Evolutionary conservation across 1,139 yeast species (phyloP).

Genomic region (Petasospora rhodanensis): DNA sequence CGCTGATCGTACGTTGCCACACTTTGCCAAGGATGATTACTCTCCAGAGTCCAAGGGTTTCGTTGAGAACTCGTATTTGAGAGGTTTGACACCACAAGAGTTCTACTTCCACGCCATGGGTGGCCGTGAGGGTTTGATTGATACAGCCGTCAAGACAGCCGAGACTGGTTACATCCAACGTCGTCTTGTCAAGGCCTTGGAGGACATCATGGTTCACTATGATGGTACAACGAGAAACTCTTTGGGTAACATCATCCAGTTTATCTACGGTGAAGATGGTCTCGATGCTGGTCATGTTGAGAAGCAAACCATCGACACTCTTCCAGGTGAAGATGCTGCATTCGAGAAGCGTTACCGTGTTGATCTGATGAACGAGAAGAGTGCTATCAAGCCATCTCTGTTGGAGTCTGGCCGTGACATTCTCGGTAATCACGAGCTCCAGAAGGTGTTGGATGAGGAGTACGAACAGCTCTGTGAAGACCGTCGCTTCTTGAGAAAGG

Average conservation of each 20-base stretch:
- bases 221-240: constrained; percentile 99
- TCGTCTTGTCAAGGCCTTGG: constrained; percentile 96
- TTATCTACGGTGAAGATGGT: constrained; percentile 98
- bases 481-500: constrained; percentile 74
- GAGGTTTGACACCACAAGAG: constrained; percentile 98
- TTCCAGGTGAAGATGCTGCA: constrained; percentile 83
- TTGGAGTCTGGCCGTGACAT: constrained; percentile 90
- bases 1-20: constrained; percentile 93
- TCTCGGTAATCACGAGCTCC: constrained; percentile 83
- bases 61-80: constrained; percentile 92
- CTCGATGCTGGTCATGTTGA: constrained; percentile 98
- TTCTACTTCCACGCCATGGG: constrained; percentile 99
- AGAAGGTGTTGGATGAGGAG: constrained; percentile 77
- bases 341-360: constrained; percentile 84
- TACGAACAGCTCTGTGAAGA: constrained; percentile 72
- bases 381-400: constrained; percentile 62
- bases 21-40: constrained; percentile 96
- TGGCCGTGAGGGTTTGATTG: constrained; percentile 99
- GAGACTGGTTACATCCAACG: constrained; percentile 99
- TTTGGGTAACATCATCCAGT: constrained; percentile 91
- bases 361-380: constrained; percentile 72
- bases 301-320: constrained; percentile 92
- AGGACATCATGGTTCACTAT: constrained; percentile 97
- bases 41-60: constrained; percentile 98
- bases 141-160: constrained; percentile 98